Base-by-base conservation (phyloP, 1,284 basidiomycete species). In the Cutaneotrichosporon dermatis region DNA sequence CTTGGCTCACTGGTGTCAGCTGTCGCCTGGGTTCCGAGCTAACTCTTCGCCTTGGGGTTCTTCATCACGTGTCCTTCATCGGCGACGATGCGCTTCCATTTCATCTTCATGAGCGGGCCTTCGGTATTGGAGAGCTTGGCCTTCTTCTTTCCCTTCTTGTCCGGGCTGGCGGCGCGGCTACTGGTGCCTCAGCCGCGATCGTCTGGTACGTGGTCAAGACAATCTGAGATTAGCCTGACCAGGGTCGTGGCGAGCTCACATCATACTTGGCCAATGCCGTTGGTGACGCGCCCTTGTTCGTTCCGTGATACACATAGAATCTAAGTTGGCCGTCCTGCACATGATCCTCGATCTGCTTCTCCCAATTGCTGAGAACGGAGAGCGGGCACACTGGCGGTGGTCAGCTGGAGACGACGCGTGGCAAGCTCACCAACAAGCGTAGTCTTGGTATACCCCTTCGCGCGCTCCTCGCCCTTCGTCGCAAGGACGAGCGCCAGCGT, bases 131-230 rank as follows among this genome's bases (percentile, higher is more conserved):
- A 44, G 1, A 55, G 59, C 63, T 72, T 71, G 40, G 61, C 57
- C 57, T 76, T 69, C 57, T 75, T 77, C 6, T 62, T 25, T 25
- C 25, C 25, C 25, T 25, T 63, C 43, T 66, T 65, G 5, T 44
- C 50, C 12, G 54, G 56, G 33, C 66, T 51, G 11, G 57, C 13
- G 10, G 46, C 52, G 9, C 59, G n/a, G 59, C 58, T 48, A 49
- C 7, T 42, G 36, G 3, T 40, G 56, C 25, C 45, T 75, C 74
- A 4, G 62, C 61, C 0, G 69, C 67, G 6, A 78, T 81, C 3
- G 84, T 86, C 66, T 91, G 88, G 74, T 94, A 95, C 0, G 92
- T 95, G 0, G 91, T 92, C 58, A 95, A 85, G n/a, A 95, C 86
- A 7, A 93, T 58, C 74, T 75, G 57, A 4, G 1, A 37, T 54